A percentile compares a stretch with the other conserved stretches of the same genome.
Conservation (phyloP, 768 basidiomycete species). For the Sporobolomyces roseus region DNA sequence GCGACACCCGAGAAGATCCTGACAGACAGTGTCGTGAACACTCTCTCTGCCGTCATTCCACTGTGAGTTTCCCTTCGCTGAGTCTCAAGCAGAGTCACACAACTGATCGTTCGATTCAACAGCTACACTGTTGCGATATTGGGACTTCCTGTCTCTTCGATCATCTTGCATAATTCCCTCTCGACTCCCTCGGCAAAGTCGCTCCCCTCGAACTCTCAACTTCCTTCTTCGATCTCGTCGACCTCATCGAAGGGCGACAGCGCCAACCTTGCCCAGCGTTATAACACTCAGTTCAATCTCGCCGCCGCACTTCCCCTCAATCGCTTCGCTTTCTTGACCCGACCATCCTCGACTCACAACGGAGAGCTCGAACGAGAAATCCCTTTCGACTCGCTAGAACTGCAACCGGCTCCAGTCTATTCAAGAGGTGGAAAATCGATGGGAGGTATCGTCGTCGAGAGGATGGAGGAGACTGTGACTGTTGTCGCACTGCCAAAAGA, state of each 20-base stretch:
- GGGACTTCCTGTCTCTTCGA: not conserved
- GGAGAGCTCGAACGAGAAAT: not conserved
- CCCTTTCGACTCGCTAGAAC: constrained; percentile 6
- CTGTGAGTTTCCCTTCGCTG: not conserved
- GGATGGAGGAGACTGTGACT: constrained; percentile 1
- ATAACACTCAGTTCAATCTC: constrained; percentile 9
- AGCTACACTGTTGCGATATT: constrained; percentile 13
- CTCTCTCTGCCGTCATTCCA: not conserved
- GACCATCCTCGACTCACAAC: not conserved
- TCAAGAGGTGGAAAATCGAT: not conserved
- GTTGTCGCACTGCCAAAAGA: constrained; percentile 8
- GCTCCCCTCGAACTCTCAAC: not conserved
- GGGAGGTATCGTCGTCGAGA: not conserved
- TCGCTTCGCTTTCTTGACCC: constrained; percentile 6
- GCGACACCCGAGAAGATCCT: constrained; percentile 1
- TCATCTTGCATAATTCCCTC: constrained; percentile 4
- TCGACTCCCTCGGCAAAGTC: not conserved
- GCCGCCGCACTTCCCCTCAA: constrained; percentile 1
- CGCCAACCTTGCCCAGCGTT: not conserved
- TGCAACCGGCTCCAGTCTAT: not conserved
- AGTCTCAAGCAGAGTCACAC: too few species aligned
- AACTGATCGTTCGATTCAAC: not conserved
- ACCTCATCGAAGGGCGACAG: not conserved
- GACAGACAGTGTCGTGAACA: not conserved
- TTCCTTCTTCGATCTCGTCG: too few species aligned